phyloP scores from a whole-genome alignment of 2,329 filamentous ascomycete species.

The Monosporascus sp. region DNA sequence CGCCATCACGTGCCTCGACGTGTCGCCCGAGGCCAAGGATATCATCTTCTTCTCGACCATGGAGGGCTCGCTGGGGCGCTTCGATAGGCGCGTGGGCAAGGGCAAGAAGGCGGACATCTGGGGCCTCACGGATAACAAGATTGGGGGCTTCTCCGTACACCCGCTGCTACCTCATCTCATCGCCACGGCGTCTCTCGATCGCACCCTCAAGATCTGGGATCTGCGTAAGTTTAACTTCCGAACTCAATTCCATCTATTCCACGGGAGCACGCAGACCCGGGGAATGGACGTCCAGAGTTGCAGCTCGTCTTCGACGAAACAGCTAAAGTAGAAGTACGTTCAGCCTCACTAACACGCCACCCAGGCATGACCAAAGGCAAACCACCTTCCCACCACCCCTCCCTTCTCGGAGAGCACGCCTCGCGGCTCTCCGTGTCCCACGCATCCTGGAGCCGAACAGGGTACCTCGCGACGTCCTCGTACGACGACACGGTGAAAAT shows the following conservation, averaged over 20 bases:
- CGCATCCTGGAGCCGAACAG: slow-evolving; percentile 80
- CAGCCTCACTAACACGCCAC: neutral
- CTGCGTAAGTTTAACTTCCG: slow-evolving; percentile 51
- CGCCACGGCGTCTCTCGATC: slow-evolving; percentile 84
- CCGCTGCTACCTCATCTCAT: slow-evolving; percentile 75
- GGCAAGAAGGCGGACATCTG: slow-evolving; percentile 60
- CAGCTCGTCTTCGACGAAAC: too few relatives aligned
- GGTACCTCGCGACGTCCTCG: slow-evolving; percentile 83
- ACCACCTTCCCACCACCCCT: slow-evolving; percentile 54
- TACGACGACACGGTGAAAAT: slow-evolving; percentile 97
- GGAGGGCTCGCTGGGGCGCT: slow-evolving; percentile 70
- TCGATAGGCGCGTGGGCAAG: slow-evolving; percentile 62
- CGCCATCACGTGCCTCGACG: slow-evolving; percentile 79
- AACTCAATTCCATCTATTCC: slow-evolving; percentile 12
- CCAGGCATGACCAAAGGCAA: slow-evolving; percentile 51
- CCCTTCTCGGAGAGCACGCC: slow-evolving; percentile 72
- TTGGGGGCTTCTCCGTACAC: slow-evolving; percentile 85
- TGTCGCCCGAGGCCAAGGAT: slow-evolving; percentile 64
- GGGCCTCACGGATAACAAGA: slow-evolving; percentile 83
- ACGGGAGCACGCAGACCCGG: too few relatives aligned
- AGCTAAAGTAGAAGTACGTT: too few relatives aligned
- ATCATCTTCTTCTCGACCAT: slow-evolving; percentile 83
- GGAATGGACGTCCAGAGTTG: too few relatives aligned
- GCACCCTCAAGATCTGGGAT: slow-evolving; percentile 90
- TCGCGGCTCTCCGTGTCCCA: slow-evolving; percentile 85